Evolutionary conservation across 108 stramenopile genomes (phyloP), one percentile per base, ranked within the genome.

Genomic region (Fragilaria radians): DNA sequence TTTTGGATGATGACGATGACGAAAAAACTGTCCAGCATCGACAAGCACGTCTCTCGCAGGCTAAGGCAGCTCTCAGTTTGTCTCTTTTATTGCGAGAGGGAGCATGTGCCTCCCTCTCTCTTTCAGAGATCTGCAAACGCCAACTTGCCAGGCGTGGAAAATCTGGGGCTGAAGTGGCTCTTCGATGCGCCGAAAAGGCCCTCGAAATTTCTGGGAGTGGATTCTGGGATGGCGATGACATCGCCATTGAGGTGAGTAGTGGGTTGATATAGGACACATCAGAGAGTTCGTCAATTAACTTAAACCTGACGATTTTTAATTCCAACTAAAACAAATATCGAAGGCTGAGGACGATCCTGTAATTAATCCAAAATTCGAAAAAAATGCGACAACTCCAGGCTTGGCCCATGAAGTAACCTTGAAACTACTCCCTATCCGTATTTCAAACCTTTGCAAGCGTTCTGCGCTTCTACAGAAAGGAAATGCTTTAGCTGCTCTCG

Each of bases 101-200:
- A 27, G 89, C 89, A 3, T 94, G 93, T 64, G 78, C 85, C 5
- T 81, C 81, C 75, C 63, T 94, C 36, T 82, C 85, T 77, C 66
- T 94, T 32, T 78, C 85, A 5, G 93, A 94, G 76, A 81, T 94
- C 34, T 87, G 89, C 60, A 94, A 94, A 70, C 83, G 93, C 46
- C 79, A 74, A 32, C 61, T 94, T 46, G 76, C 80, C 18, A 70
- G 66, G 45, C 66, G 68, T 32, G 89, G 87, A 42, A 89, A 89
- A 73, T 70, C 63, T 1, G 89, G 89, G 17, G 93, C 86, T 9
- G 82, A 82, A 52, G 85, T 75, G 33, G 89, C 93, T 18, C 66
- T 90, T 30, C 78, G 93, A 56, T 88, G 87, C 64, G 88, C 89
- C 23, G 79, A 87, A 53, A 85, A 86, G 77, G 87, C 89, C 0